phyloP scores from a whole-genome alignment of 495 filamentous ascomycete species.

The Podospora bellae-mahoneyi region DNA sequence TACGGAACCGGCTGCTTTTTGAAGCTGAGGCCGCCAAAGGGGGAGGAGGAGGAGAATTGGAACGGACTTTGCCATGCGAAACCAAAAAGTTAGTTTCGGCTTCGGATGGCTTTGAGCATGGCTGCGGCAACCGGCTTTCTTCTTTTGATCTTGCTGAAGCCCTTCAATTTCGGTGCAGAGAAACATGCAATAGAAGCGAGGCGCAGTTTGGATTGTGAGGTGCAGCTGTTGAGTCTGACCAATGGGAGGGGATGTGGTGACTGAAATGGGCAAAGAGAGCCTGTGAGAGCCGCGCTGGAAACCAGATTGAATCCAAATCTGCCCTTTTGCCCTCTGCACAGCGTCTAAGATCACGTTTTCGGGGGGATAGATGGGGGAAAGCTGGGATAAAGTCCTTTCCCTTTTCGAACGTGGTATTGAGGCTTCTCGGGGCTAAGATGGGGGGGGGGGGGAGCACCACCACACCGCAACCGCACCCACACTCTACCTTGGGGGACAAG shows the following conservation, averaged over 20 bases:
- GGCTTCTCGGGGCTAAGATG: conserved; percentile 4
- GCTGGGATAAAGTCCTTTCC: conserved; percentile 17
- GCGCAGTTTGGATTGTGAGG: not conserved
- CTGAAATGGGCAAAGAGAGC: not conserved
- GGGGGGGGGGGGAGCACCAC: not conserved
- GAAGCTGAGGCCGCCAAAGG: no score
- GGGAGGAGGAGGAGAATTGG: not conserved
- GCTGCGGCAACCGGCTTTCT: conserved; percentile 11
- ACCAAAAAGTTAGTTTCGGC: not conserved
- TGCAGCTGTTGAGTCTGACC: conserved; percentile 6
- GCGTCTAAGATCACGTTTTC: conserved; percentile 15
- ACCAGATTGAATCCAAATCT: conserved; percentile 11
- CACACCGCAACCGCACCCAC: not conserved
- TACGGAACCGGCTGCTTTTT: not conserved
- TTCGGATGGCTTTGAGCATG: conserved; percentile 8
- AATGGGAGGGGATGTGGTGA: conserved; percentile 8
- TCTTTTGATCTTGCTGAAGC: not conserved
- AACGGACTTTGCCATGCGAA: not conserved
- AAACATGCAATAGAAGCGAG: conserved; percentile 6
- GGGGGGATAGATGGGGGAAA: not conserved
- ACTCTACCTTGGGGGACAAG: not conserved
- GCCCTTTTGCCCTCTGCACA: conserved; percentile 6
- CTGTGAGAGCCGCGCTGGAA: conserved; percentile 17
- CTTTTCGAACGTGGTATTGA: not conserved
- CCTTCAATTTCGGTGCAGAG: conserved; percentile 7